phyloP scores from a whole-genome alignment of 1,284 basidiomycete genomes.

The Cryptococcus wingfieldii region DNA sequence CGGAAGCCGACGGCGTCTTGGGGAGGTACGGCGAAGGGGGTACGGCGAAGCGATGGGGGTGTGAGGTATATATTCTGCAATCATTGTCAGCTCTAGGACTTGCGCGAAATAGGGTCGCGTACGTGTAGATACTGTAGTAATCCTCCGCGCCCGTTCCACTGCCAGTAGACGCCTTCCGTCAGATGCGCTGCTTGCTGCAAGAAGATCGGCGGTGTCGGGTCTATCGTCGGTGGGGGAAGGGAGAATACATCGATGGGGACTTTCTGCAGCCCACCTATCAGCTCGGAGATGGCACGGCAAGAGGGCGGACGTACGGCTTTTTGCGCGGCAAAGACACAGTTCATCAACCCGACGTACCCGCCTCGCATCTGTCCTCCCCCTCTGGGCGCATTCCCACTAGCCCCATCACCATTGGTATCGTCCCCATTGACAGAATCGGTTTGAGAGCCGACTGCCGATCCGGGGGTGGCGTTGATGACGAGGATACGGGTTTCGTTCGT shows the following conservation, averaged over 20 bases:
- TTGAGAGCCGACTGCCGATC: constrained; percentile 14
- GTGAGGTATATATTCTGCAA: constrained; percentile 76
- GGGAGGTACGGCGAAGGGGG: constrained; percentile 73
- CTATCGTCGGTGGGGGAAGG: constrained; percentile 65
- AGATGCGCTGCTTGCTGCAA: constrained; percentile 95
- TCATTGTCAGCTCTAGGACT: neutral
- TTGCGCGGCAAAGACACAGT: constrained; percentile 97
- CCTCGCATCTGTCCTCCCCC: constrained; percentile 36
- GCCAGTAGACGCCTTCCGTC: constrained; percentile 89
- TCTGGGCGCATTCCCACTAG: constrained; percentile 48
- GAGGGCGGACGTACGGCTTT: constrained; percentile 64
- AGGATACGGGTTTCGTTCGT: constrained; percentile 77
- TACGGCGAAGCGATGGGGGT: constrained; percentile 68
- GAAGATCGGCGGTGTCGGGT: constrained; percentile 69
- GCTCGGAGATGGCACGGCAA: neutral
- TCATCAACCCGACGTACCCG: constrained; percentile 86
- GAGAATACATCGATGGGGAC: constrained; percentile 95
- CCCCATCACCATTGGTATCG: neutral
- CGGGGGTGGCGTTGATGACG: constrained; percentile 82
- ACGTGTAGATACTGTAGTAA: constrained; percentile 84
- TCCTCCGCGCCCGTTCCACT: constrained; percentile 63
- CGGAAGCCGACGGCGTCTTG: constrained; percentile 95
- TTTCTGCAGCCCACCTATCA: constrained; percentile 57
- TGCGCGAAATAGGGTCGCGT: constrained; percentile 26
- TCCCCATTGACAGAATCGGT: neutral